Evolutionary conservation across 2,329 filamentous ascomycete species (phyloP).

Genomic region (Beauveria rudraprayagi): DNA sequence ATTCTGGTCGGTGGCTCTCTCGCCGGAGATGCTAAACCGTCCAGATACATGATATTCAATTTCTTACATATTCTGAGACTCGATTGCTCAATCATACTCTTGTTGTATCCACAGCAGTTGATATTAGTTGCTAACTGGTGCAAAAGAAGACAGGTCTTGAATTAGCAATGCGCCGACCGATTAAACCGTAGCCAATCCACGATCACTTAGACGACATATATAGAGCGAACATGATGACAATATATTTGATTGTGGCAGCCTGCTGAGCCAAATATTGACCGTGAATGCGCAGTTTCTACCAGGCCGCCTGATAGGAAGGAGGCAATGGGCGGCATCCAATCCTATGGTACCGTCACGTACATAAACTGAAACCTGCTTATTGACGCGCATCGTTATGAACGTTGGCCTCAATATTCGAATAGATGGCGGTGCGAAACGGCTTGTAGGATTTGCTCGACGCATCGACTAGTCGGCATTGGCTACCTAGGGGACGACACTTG

Average conservation of each 20-base stretch:
- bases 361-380: no score
- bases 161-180: background rate
- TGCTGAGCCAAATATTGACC: background rate
- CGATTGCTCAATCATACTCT: slow-evolving; percentile 17
- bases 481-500: no score
- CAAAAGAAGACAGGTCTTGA: slow-evolving; percentile 14
- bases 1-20: slow-evolving; percentile 74
- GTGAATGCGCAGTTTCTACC: background rate
- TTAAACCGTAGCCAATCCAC: background rate
- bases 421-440: no score
- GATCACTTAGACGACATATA: background rate
- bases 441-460: no score
- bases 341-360: no score
- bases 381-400: no score
- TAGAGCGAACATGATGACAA: background rate
- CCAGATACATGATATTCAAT: slow-evolving; percentile 72
- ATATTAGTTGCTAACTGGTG: slow-evolving; percentile 19
- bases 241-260: background rate
- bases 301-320: no score
- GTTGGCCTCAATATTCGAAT: no score
- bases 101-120: slow-evolving; percentile 12
- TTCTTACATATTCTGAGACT: slow-evolving; percentile 98
- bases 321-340: no score
- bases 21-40: slow-evolving; percentile 84
- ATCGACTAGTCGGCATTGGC: no score